Conservation (phyloP, 805 yeast species). For the Suhomyces faveliae region DNA sequence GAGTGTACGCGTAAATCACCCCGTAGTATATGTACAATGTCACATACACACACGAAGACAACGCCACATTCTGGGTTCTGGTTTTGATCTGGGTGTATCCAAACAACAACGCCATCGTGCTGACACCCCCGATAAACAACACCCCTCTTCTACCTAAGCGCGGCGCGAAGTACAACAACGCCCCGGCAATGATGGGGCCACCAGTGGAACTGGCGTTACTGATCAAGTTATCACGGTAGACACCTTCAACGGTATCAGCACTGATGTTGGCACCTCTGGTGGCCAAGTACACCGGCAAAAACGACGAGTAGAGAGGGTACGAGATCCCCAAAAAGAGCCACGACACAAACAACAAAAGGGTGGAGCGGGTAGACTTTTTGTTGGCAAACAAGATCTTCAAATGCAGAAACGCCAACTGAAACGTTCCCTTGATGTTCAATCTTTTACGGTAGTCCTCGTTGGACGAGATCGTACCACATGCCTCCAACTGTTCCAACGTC, state of each 20-base stretch:
- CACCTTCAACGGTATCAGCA: conserved; percentile 36
- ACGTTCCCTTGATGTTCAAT: conserved; percentile 6
- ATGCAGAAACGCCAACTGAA: conserved; percentile 8
- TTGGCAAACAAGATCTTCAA: conserved; percentile 13
- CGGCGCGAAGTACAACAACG: conserved; percentile 18
- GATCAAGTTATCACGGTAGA: conserved; percentile 49
- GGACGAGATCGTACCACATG: conserved; percentile 16
- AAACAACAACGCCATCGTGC: conserved; percentile 20
- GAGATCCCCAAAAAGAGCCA: conserved; percentile 50
- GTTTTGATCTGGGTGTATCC: conserved; percentile 20
- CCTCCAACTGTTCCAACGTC: conserved; percentile 21
- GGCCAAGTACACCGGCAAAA: conserved; percentile 41
- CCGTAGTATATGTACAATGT: conserved; percentile 26
- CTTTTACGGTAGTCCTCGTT: conserved; percentile 20
- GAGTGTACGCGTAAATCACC: conserved; percentile 34
- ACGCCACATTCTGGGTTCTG: conserved; percentile 17
- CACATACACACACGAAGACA: conserved; percentile 18
- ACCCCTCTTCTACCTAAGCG: conserved; percentile 19
- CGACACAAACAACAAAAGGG: conserved; percentile 12
- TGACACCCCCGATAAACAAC: conserved; percentile 18
- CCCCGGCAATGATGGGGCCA: conserved; percentile 56
- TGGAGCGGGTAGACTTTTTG: conserved; percentile 7
- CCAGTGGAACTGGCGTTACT: conserved; percentile 47
- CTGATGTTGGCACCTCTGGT: conserved; percentile 48
- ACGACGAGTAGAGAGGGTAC: conserved; percentile 55